phyloP scores from a whole-genome alignment of 202 grass and related monocot genomes.

The Panicum hallii region DNA sequence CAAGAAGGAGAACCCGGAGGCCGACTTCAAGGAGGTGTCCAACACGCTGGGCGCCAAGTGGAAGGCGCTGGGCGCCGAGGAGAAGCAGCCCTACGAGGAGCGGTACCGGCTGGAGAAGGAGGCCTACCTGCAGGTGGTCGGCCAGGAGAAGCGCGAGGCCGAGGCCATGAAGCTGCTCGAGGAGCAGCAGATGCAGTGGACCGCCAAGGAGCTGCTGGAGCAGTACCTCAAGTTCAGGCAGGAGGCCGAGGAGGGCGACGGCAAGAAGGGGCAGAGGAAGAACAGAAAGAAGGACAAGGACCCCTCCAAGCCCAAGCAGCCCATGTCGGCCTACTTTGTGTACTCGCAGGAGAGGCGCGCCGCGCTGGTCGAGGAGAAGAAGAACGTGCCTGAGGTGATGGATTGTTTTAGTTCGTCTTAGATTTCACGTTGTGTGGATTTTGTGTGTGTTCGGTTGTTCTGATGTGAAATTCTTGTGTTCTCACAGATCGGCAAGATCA shows the following conservation, averaged over 20 bases:
- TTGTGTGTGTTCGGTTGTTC: neutral
- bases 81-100: constrained; percentile 87
- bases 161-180: constrained; percentile 93
- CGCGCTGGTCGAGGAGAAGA: constrained; percentile 58
- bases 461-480: constrained; percentile 6
- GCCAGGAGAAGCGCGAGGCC: constrained; percentile 80
- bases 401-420: neutral
- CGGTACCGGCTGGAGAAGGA: constrained; percentile 80
- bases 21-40: constrained; percentile 76
- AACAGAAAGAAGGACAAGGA: constrained; percentile 77
- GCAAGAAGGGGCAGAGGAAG: constrained; percentile 60
- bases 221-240: constrained; percentile 91
- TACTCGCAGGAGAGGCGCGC: constrained; percentile 74
- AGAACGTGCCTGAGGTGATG: constrained; percentile 73
- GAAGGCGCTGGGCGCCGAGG: constrained; percentile 71
- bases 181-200: constrained; percentile 86
- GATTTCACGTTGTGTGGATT: neutral
- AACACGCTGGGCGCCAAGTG: constrained; percentile 76
- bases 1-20: constrained; percentile 68
- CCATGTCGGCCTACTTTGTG: constrained; percentile 83
- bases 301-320: constrained; percentile 80
- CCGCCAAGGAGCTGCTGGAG: constrained; percentile 80
- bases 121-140: constrained; percentile 78
- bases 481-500: constrained; percentile 72
- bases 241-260: constrained; percentile 50